Base-by-base conservation (phyloP, 1,139 yeast genomes). In the Zygotorulaspora mrakii region DNA sequence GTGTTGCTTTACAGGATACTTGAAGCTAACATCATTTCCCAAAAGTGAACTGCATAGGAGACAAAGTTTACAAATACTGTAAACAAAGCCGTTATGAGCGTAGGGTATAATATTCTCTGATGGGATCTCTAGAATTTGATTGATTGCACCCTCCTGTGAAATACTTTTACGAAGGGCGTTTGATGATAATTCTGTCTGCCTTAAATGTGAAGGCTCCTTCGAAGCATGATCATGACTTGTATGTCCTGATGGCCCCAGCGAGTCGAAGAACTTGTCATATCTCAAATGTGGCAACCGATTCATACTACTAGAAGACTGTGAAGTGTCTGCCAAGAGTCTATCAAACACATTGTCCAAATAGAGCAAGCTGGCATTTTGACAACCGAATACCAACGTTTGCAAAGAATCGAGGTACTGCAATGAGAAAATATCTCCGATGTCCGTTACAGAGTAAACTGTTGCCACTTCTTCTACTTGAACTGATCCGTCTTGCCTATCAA, bases 341-440 rank as follows among this genome's bases (percentile, higher is more conserved):
- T 58, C 50, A 35, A 59, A 50, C 33, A 57, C 55, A 36, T 69
- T 68, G 24, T 60, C 60, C 47, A 86, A 77, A 81, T 86, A 89
- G 28, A 86, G 74, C 16, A 91, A 74, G 1, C 91, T 76, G 1
- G 97, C 96, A 59, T 89, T 89, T 61, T 91, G 97, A 8, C 95
- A 82, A 1, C 98, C 98, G 51, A 87, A 76, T 49, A 81, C 86
- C 8, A 91, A 67, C 0, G 87, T 76, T 35, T 78, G 73, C 10
- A 75, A 61, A 1, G 65, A 52, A 14, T 77, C 77, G 21, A 82
- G 73, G 79, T 94, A 87, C 4, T 79, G 75, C 23, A 91, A 66
- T 4, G 95, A 82, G 59, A 91, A 89, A 13, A 91, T 82, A 61
- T 91, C 98, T 31, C 98, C 98, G 37, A 91, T 83, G 64, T 91